A percentile compares a stretch with the other conserved stretches of the same genome.
Conservation (phyloP, 495 filamentous ascomycete genomes). For the Neurospora sp. region DNA sequence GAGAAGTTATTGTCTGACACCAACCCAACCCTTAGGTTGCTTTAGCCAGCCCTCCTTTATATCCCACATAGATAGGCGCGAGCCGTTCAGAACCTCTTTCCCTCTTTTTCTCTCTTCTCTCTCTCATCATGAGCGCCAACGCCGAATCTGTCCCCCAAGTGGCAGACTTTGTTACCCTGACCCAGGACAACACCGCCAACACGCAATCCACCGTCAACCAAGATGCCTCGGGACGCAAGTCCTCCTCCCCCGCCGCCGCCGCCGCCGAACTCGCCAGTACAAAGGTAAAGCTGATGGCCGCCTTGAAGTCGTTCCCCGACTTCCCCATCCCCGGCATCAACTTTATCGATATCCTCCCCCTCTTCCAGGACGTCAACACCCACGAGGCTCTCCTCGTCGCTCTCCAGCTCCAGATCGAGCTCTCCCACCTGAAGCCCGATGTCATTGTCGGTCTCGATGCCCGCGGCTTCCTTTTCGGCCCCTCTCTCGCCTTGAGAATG, state of each 20-base stretch:
- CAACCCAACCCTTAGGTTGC: neutral
- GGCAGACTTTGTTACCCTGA: constrained; percentile 8
- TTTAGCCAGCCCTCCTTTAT: constrained; percentile 17
- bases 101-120: constrained; percentile 18
- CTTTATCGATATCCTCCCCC: constrained; percentile 97
- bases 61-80: constrained; percentile 13
- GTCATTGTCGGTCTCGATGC: constrained; percentile 90
- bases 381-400: constrained; percentile 74
- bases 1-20: neutral
- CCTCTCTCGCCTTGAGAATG: constrained; percentile 74
- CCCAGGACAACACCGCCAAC: constrained; percentile 17
- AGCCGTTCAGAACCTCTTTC: constrained; percentile 7
- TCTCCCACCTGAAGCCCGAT: constrained; percentile 50
- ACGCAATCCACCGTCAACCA: constrained; percentile 29
- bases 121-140: constrained; percentile 50
- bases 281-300: constrained; percentile 58
- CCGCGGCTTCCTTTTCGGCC: constrained; percentile 91
- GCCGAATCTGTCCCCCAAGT: constrained; percentile 20
- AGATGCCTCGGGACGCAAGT: constrained; percentile 49
- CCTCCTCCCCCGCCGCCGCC: constrained; percentile 57
- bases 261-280: constrained; percentile 85
- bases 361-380: constrained; percentile 72
- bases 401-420: constrained; percentile 67
- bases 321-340: constrained; percentile 91
- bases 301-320: constrained; percentile 68